phyloP scores from a whole-genome alignment of 495 filamentous ascomycete genomes.

The Cercophora samala region DNA sequence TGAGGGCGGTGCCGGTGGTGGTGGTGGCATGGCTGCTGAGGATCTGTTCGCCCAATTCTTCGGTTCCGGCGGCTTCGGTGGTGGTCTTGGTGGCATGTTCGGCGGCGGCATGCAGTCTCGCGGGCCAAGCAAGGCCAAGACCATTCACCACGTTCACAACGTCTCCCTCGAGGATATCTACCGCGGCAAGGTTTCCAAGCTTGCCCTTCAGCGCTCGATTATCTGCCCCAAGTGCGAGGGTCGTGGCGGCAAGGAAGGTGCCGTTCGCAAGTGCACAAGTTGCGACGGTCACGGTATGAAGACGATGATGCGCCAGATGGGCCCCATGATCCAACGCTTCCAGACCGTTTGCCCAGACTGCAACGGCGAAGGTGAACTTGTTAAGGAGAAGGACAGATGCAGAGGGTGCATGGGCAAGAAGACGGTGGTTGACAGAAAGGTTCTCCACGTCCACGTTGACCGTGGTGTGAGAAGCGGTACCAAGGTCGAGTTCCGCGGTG shows the following conservation, averaged over 20 bases:
- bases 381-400: constrained; percentile 94
- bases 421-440: constrained; percentile 94
- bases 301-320: constrained; percentile 99
- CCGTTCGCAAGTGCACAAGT: constrained; percentile 83
- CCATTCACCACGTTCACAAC: constrained; percentile 96
- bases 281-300: constrained; percentile 97
- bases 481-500: constrained; percentile 92
- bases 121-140: constrained; percentile 89
- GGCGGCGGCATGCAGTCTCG: constrained; percentile 69
- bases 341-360: constrained; percentile 99
- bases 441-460: constrained; percentile 97
- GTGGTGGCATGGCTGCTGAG: constrained; percentile 89
- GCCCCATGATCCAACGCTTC: constrained; percentile 99
- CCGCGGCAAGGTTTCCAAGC: constrained; percentile 93
- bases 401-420: constrained; percentile 95
- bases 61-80: constrained; percentile 74
- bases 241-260: constrained; percentile 94
- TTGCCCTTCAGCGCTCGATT: constrained; percentile 94
- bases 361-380: constrained; percentile 92
- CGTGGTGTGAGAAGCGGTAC: constrained; percentile 88
- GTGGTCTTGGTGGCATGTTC: constrained; percentile 77
- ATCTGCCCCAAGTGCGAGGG: constrained; percentile 95
- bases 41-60: constrained; percentile 99
- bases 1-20: constrained; percentile 75
- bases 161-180: constrained; percentile 98